Conservation (phyloP, 495 filamentous ascomycete species). For the Glutinoglossum americanum region DNA sequence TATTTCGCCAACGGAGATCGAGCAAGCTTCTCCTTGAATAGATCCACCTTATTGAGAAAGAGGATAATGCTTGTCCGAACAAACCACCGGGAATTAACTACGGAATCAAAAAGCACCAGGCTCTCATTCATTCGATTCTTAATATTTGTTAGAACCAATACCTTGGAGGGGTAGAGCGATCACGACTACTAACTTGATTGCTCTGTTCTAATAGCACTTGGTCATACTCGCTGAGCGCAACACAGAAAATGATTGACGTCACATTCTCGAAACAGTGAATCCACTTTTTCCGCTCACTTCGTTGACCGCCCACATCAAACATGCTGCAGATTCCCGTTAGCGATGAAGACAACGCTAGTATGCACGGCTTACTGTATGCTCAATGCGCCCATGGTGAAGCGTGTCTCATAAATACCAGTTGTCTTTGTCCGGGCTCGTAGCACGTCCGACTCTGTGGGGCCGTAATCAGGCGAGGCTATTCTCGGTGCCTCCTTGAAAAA, state of each 20-base stretch:
- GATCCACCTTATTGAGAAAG: constrained; percentile 95
- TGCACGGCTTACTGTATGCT: constrained; percentile 73
- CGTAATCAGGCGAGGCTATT: constrained; percentile 71
- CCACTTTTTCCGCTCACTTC: constrained; percentile 98
- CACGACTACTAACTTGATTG: constrained; percentile 33
- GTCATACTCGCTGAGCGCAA: constrained; percentile 95
- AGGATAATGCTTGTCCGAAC: constrained; percentile 96
- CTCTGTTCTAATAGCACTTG: constrained; percentile 91
- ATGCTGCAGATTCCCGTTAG: constrained; percentile 37
- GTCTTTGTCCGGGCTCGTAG: constrained; percentile 92
- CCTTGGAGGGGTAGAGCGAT: neutral
- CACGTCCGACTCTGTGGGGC: constrained; percentile 80
- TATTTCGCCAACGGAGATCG: constrained; percentile 78
- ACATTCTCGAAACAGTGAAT: constrained; percentile 99
- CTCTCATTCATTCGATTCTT: constrained; percentile 99
- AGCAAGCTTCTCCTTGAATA: constrained; percentile 85
- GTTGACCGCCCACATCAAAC: constrained; percentile 96
- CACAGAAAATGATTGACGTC: constrained; percentile 99
- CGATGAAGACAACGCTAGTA: constrained; percentile 4
- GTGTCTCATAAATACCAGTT: constrained; percentile 97
- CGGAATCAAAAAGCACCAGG: constrained; percentile 90
- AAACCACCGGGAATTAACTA: constrained; percentile 98
- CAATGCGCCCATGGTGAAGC: constrained; percentile 92
- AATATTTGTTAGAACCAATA: constrained; percentile 9
- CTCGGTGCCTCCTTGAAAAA: constrained; percentile 86